Evolutionary conservation across 2,329 filamentous ascomycete species (phyloP).

Genomic region (Rhinocladiella similis): DNA sequence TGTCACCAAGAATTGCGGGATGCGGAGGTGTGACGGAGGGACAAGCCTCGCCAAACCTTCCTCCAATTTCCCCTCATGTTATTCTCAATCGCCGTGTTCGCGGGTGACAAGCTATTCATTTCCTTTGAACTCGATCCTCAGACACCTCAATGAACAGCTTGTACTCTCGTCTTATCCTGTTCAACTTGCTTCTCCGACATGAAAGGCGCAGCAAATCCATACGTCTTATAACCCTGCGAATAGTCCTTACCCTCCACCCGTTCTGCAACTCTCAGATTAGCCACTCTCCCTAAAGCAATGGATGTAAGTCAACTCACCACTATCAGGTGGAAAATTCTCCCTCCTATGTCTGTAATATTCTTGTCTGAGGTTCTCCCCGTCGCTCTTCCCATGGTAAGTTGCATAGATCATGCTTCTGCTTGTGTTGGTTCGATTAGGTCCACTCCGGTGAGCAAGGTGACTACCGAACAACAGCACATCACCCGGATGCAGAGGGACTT

Average conservation of each 20-base stretch:
- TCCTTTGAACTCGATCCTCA: not conserved
- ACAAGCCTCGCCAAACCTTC: no score
- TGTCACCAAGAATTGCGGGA: not conserved
- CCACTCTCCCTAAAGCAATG: not conserved
- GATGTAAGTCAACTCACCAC: slow-evolving; percentile 3
- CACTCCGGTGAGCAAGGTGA: slow-evolving; percentile 37
- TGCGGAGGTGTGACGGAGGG: not conserved
- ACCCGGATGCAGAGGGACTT: slow-evolving; percentile 34
- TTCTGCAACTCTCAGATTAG: slow-evolving; percentile 4
- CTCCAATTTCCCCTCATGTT: no score
- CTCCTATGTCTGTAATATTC: slow-evolving; percentile 16
- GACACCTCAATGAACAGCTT: slow-evolving; percentile 12
- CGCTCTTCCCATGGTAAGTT: slow-evolving; percentile 28
- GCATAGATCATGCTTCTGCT: slow-evolving; percentile 33
- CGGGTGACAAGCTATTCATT: not conserved
- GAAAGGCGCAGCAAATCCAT: slow-evolving; percentile 18
- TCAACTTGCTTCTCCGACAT: slow-evolving; percentile 16
- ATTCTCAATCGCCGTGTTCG: no score
- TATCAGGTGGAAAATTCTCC: slow-evolving; percentile 19
- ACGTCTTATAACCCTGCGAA: slow-evolving; percentile 17
- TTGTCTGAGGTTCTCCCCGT: slow-evolving; percentile 13
- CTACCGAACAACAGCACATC: slow-evolving; percentile 38
- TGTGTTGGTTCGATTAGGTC: slow-evolving; percentile 31
- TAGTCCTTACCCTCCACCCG: slow-evolving; percentile 17
- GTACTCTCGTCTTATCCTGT: slow-evolving; percentile 4